Base-by-base conservation (phyloP, 805 yeast species). In the Starmerella potacharoeniae region DNA sequence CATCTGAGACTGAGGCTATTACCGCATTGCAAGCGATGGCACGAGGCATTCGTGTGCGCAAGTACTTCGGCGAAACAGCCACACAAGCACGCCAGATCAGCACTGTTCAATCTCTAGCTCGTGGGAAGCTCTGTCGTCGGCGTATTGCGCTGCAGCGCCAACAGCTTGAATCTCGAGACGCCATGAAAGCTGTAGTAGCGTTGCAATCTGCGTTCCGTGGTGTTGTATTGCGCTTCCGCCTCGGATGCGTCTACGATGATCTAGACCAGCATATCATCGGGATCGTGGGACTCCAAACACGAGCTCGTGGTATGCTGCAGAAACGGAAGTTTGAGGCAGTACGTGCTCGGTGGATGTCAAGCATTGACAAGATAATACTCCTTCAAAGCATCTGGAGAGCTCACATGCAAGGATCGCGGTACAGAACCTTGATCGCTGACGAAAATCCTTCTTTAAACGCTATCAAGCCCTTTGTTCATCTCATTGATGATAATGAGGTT, bases 371-470 rank as follows among this genome's bases (percentile, higher is more conserved):
- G 41, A 78, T 93, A 14, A 73, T 87, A 58, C 78, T 75, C 63
- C 78, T 90, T 16, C 98, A 93, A 70, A 82, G 88, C 49, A 73
- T 74, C 40, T 76, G 91, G 54, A 77, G 89, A 55, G 82, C 88
- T 35, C 74, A 76, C 60, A 77, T 80, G 53, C 83, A 84, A 56
- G 83, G 83, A 11, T 75, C 73, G 36, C 93, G 95, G 1, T 93
- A 87, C 69, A 78, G 77, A 56, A 78, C 86, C 2, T 72, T 93
- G 55, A 78, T 86, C 49, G 76, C 78, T 9, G 81, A 78, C 67
- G 77, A 76, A 40, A 83, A 85, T 63, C 97, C 97, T 0, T 85
- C 95, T 0, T 69, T 93, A 49, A 71, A 82, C 35, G 85, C 87
- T 0, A 82, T 93, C 29, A 78, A 81, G 62, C 82, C 80, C 55